Percentiles rank a stretch among this genome's conserved stretches.
phyloP scores from a whole-genome alignment of 257 asterid genomes.

The Asclepias syriaca region DNA sequence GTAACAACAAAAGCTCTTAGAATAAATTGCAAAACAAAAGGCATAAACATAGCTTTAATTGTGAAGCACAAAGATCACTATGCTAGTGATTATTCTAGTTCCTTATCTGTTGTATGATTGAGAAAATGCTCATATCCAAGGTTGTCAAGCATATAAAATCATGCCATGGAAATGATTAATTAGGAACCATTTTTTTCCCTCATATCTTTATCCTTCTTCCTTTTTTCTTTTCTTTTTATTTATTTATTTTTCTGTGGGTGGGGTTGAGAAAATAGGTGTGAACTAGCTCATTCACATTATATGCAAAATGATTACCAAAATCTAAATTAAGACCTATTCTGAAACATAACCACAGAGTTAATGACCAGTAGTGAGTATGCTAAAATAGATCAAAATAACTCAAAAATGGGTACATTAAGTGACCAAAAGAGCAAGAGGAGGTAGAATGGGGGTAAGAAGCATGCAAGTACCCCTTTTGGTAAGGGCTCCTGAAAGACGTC shows the following conservation, averaged over 20 bases:
- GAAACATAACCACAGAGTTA: not conserved
- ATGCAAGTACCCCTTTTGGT: constrained; percentile 56
- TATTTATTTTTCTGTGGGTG: not conserved
- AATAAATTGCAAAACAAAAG: not conserved
- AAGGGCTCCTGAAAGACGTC: constrained; percentile 58
- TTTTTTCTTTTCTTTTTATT: too few species aligned
- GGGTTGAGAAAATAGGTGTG: not conserved
- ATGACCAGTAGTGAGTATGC: not conserved
- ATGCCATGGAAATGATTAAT: not conserved
- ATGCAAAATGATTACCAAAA: not conserved
- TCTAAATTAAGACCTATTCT: not conserved
- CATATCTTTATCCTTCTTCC: too few species aligned
- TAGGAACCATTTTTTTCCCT: not conserved
- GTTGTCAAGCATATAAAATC: not conserved
- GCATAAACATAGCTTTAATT: not conserved
- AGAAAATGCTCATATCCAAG: not conserved
- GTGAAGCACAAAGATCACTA: not conserved
- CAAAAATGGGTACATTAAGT: not conserved
- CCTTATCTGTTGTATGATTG: not conserved
- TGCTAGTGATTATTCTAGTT: not conserved
- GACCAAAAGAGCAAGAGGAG: constrained; percentile 16
- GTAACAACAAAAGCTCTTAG: not conserved
- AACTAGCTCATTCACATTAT: not conserved
- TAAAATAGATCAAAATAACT: not conserved
- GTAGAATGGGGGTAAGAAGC: constrained; percentile 55